Conservation (phyloP, 2,329 filamentous ascomycete genomes). For the Aspergillus versicolor region DNA sequence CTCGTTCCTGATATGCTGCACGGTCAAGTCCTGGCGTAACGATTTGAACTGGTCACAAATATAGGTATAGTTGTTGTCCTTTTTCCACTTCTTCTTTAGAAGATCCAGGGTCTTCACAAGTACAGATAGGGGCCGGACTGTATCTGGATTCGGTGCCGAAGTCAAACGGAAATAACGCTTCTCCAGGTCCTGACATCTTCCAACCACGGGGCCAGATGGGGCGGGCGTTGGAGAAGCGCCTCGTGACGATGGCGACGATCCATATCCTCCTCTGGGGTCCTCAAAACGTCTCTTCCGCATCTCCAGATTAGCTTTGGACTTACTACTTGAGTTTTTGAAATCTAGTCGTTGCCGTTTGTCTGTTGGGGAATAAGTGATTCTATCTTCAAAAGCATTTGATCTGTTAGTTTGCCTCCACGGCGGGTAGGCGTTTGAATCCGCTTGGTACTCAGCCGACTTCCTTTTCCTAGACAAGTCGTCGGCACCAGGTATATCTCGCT, state of each 20-base stretch:
- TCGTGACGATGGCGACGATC: slow-evolving; percentile 40
- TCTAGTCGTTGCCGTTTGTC: slow-evolving; percentile 52
- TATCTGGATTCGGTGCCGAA: slow-evolving; percentile 80
- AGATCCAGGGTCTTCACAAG: slow-evolving; percentile 82
- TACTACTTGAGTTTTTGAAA: slow-evolving; percentile 74
- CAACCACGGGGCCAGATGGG: slow-evolving; percentile 70
- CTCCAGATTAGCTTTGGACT: slow-evolving; percentile 83
- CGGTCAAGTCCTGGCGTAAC: slow-evolving; percentile 93
- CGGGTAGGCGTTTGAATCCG: slow-evolving; percentile 54
- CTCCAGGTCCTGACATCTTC: slow-evolving; percentile 79
- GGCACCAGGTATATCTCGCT: slow-evolving; percentile 18
- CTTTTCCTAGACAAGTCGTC: slow-evolving; percentile 65
- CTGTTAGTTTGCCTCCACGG: slow-evolving; percentile 75
- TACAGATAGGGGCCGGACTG: slow-evolving; percentile 79
- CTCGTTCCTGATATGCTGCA: slow-evolving; percentile 93
- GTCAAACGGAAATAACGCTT: slow-evolving; percentile 95
- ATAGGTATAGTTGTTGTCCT: slow-evolving; percentile 91
- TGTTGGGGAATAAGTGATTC: slow-evolving; percentile 64
- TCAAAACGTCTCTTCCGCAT: slow-evolving; percentile 88
- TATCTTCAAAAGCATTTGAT: slow-evolving; percentile 66
- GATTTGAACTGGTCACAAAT: slow-evolving; percentile 99
- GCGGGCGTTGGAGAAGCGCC: slow-evolving; percentile 50
- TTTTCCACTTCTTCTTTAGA: slow-evolving; percentile 91
- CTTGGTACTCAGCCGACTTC: slow-evolving; percentile 69
- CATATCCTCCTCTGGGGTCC: slow-evolving; percentile 44